Evolutionary conservation across 1,284 basidiomycete species (phyloP).

Genomic region (Papiliotrema flavescens): DNA sequence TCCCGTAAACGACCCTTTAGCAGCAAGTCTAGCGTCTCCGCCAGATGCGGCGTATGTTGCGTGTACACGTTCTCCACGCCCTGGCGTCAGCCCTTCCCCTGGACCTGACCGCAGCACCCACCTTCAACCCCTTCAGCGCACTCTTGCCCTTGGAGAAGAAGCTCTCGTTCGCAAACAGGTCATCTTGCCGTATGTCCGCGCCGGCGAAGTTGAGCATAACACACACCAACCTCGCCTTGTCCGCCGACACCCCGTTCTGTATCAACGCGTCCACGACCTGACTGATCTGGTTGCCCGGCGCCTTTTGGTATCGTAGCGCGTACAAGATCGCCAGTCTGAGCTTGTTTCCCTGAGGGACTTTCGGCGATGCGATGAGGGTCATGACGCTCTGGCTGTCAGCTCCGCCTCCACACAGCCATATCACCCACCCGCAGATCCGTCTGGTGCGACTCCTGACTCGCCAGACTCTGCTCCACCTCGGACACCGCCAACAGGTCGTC

Average conservation of each 20-base stretch:
- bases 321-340: constrained; percentile 91
- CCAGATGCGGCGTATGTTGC: constrained; percentile 90
- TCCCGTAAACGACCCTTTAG: constrained; percentile 84
- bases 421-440: constrained; percentile 73
- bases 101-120: constrained; percentile 34
- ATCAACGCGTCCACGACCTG: constrained; percentile 78
- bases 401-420: not conserved
- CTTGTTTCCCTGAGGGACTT: constrained; percentile 74
- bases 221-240: constrained; percentile 87
- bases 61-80: constrained; percentile 99
- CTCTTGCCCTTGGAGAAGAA: constrained; percentile 91
- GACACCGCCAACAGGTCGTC: constrained; percentile 84
- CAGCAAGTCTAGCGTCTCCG: constrained; percentile 85
- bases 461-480: constrained; percentile 94
- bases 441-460: constrained; percentile 75
- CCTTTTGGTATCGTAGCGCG: constrained; percentile 91
- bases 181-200: constrained; percentile 93
- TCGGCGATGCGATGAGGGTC: constrained; percentile 63
- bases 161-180: constrained; percentile 94
- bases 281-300: constrained; percentile 77
- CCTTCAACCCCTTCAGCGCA: constrained; percentile 92
- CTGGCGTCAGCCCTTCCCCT: constrained; percentile 47
- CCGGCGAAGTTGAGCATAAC: constrained; percentile 91
- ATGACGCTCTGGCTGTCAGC: constrained; percentile 64
- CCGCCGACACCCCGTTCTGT: constrained; percentile 72